Conservation (phyloP, 208 protist species). For the Crithidia brevicula region DNA sequence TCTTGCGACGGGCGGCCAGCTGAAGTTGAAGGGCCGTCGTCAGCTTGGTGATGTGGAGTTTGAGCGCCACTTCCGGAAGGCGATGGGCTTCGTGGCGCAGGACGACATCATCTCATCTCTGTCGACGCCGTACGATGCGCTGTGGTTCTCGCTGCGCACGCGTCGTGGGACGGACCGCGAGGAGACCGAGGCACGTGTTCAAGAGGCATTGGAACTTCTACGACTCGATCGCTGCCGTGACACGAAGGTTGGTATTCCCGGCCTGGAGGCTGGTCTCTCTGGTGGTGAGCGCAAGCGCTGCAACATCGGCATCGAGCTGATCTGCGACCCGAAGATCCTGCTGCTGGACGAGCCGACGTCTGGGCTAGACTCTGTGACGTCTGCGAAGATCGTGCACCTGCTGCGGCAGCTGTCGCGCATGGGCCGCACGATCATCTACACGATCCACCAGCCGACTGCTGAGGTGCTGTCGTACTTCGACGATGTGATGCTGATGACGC, state of each 20-base stretch:
- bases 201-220: conserved; percentile 71
- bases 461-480: conserved; percentile 93
- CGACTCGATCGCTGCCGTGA: conserved; percentile 63
- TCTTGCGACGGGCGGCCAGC: conserved; percentile 38
- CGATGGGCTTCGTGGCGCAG: conserved; percentile 81
- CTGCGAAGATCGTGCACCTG: conserved; percentile 80
- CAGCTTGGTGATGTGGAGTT: conserved; percentile 75
- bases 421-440: conserved; percentile 91
- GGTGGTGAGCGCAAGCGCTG: conserved; percentile 90
- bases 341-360: conserved; percentile 92
- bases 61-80: conserved; percentile 58
- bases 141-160: conserved; percentile 82
- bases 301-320: conserved; percentile 90
- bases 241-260: conserved; percentile 79
- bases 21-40: conserved; percentile 52
- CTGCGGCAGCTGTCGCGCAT: conserved; percentile 72
- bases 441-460: conserved; percentile 95
- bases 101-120: conserved; percentile 79
- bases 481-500: conserved; percentile 87
- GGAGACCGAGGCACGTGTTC: conserved; percentile 59
- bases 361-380: conserved; percentile 89
- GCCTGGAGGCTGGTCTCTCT: conserved; percentile 75
- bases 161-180: conserved; percentile 44
- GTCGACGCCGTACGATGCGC: conserved; percentile 64
- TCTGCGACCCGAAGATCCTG: conserved; percentile 84